Evolutionary conservation across 352 stramenopile genomes (phyloP), one percentile per base, ranked within the genome.

Genomic region (Globisporangium sylvaticum): DNA sequence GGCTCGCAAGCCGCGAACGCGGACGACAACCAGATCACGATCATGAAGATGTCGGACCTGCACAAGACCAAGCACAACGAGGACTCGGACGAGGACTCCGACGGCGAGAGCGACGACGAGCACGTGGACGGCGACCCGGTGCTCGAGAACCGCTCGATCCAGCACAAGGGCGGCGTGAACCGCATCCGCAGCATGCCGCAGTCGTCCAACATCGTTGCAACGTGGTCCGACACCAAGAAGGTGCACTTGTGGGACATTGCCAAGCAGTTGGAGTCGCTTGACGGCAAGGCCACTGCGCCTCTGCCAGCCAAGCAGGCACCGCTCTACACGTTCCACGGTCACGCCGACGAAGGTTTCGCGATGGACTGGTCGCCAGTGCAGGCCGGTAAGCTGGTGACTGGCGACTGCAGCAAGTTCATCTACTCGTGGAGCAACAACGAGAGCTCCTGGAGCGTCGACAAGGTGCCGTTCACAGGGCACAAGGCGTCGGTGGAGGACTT

Each of bases 31-130:
- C 92, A 98, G 76, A 84, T 99, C 55, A 98, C 89, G n/a, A 73
- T 99, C 39, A 94, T 99, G 82, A 98, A 99, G 79, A 93, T 99
- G 79, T 97, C 90, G 55, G 96, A 99, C 66, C 74, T 99, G 62
- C 87, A 97, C 80, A 96, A 97, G 73, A 98, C 94, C 44, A 91
- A 97, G 78, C 80, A 92, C 63, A 90, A 77, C 57, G 79, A 88
- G 60, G 79, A 81, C 64, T 90, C 80, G 39, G 84, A 94, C 69
- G 84, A 86, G 18, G 87, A 95, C 29, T 76, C 72, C 59, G 83
- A 94, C 55, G 85, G 91, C 27, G 83, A 94, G 34, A 87, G 91
- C 31, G 92, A 97, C 54, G 87, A 96, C 18, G 88, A 97, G n/a
- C 87, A 96, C 37, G 87, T 96, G 18, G 98, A 99, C 71, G 94